phyloP scores from a whole-genome alignment of 1,139 yeast species.

The Candida mesenterica region DNA sequence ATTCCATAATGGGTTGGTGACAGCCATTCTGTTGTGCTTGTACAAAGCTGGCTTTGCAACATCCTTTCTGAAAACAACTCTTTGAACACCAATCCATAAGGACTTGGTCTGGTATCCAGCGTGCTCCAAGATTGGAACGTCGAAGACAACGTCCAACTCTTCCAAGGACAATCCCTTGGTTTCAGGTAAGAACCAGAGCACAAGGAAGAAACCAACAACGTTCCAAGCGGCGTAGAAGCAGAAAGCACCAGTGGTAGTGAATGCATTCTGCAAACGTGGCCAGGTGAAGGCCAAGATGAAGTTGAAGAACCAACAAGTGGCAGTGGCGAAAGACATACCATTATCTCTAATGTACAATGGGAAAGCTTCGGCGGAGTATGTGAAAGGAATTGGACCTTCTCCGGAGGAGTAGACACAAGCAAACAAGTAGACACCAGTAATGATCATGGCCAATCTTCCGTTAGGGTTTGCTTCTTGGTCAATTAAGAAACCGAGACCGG shows the following conservation, averaged over 20 bases:
- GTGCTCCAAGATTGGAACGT: conserved; percentile 53
- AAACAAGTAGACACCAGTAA: conserved; percentile 72
- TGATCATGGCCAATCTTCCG: conserved; percentile 64
- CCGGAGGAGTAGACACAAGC: conserved; percentile 78
- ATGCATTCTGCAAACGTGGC: conserved; percentile 67
- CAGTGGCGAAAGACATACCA: conserved; percentile 84
- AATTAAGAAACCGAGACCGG: conserved; percentile 79
- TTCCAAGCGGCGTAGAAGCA: conserved; percentile 92
- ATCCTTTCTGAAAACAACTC: conserved; percentile 38
- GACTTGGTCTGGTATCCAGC: conserved; percentile 54
- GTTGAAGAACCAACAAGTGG: conserved; percentile 84
- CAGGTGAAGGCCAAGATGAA: conserved; percentile 78
- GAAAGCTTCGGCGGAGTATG: conserved; percentile 85
- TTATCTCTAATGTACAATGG: conserved; percentile 82
- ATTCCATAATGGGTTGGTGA: conserved; percentile 59
- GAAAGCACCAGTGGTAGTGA: conserved; percentile 81
- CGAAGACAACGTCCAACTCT: conserved; percentile 69
- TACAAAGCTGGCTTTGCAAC: conserved; percentile 55
- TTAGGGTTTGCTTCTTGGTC: conserved; percentile 33
- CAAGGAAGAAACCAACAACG: conserved; percentile 67
- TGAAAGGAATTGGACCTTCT: conserved; percentile 90
- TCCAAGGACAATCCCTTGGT: conserved; percentile 69
- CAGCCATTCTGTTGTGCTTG: conserved; percentile 56
- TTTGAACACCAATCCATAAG: conserved; percentile 44
- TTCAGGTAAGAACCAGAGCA: conserved; percentile 65